Evolutionary conservation across 805 yeast genomes (phyloP), one percentile per base, ranked within the genome.

Genomic region (Ogataea ganodermae): DNA sequence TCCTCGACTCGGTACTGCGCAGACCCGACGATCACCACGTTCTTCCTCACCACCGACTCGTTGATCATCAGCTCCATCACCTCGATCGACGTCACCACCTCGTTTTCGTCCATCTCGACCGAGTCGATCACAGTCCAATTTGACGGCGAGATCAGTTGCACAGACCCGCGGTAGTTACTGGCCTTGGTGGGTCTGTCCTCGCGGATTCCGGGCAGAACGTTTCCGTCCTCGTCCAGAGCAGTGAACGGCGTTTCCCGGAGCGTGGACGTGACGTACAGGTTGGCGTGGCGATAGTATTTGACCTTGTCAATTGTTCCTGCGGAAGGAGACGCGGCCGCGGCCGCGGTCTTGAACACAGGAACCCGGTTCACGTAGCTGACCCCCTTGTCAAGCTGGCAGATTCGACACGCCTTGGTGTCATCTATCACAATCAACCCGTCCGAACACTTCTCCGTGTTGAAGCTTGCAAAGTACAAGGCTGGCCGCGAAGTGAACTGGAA

Each of bases 1-100:
- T 90, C 96, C 61, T 92, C 99, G 49, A 83, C 81, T 48, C 92
- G 75, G 44, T 82, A 76, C 45, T 76, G 72, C 0, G 94, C 86
- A 2, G 91, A 79, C 1, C 97, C 98, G n/a, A 85, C 72, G 1
- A 89, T 82, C 7, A 94, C 67, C 42, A 81, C 79, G 58, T 87
- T 94, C 51, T 81, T 79, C 48, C 76, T 71, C 10, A 37, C 36
- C 12, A 45, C 47, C 8, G 57, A 46, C 36, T 59, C 61, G 7
- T 57, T 57, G 4, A 61, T 49, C 36, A 76, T 78, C 42, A 80
- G 63, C 18, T 69, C 67, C 69, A 83, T 76, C 1, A 83, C 68
- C 56, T 80, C 75, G n/a, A 84, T 67, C 22, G 74, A 71, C 59
- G 80, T 69, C 8, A 80, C 81, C 10, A 86, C 72, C 46, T 89